phyloP scores from a whole-genome alignment of 2,329 filamentous ascomycete species.

The Arthroderma sp. region DNA sequence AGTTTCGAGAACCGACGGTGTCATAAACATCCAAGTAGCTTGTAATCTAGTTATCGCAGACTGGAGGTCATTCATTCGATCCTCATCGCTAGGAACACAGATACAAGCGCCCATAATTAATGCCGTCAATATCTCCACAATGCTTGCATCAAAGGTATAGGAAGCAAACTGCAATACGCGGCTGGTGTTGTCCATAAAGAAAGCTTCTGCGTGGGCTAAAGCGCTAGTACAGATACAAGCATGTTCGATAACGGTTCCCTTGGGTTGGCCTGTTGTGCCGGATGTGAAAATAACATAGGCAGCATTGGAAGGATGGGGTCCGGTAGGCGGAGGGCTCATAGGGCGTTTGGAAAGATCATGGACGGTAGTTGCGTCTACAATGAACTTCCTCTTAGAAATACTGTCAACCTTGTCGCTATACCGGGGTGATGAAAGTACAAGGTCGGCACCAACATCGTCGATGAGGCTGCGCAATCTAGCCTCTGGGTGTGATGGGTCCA shows the following conservation, averaged over 20 bases:
- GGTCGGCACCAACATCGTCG: conserved; percentile 20
- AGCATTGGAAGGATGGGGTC: conserved; percentile 16
- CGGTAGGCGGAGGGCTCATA: conserved; percentile 8
- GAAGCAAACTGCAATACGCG: conserved; percentile 48
- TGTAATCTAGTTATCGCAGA: conserved; percentile 39
- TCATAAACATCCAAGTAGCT: conserved; percentile 43
- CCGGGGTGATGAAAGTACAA: conserved; percentile 23
- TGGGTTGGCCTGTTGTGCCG: conserved; percentile 43
- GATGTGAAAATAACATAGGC: conserved; percentile 52
- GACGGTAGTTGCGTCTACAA: conserved; percentile 18
- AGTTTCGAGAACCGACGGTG: conserved; percentile 43
- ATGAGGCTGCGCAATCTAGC: conserved; percentile 23
- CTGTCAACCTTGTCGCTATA: conserved; percentile 18
- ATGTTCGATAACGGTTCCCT: conserved; percentile 52
- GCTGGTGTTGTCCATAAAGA: conserved; percentile 39
- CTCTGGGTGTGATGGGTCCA: conserved; percentile 29
- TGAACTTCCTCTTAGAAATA: conserved; percentile 17
- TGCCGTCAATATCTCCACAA: conserved; percentile 42
- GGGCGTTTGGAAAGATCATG: conserved; percentile 16
- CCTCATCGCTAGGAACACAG: conserved; percentile 42
- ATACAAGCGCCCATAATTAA: conserved; percentile 46
- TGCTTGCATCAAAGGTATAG: conserved; percentile 42
- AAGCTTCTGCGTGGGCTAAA: conserved; percentile 36
- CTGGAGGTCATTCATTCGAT: conserved; percentile 38
- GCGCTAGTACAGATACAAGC: conserved; percentile 43